Evolutionary conservation across 768 basidiomycete genomes (phyloP).

Genomic region (Paxillus ammoniavirescens): DNA sequence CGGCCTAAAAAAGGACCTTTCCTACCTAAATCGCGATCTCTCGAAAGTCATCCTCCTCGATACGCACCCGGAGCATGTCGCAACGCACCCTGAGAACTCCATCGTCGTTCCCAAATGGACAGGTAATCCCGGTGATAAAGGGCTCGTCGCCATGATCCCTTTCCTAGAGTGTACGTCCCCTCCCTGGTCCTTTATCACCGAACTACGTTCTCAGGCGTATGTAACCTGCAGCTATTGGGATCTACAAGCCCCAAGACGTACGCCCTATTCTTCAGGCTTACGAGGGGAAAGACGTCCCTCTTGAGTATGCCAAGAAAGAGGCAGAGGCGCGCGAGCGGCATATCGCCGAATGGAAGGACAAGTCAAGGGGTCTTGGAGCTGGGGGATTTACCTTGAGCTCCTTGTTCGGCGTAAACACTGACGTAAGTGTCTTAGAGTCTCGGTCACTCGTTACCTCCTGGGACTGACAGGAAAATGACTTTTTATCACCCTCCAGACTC

Average conservation of each 20-base stretch:
- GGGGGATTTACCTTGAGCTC: constrained; percentile 44
- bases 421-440: constrained; percentile 22
- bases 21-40: constrained; percentile 92
- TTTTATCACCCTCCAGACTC: constrained; percentile 6
- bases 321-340: constrained; percentile 75
- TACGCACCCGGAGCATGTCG: constrained; percentile 73
- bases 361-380: constrained; percentile 36
- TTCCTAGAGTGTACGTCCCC: constrained; percentile 84
- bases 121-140: constrained; percentile 71
- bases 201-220: neutral
- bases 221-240: constrained; percentile 70
- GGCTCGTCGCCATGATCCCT: constrained; percentile 89
- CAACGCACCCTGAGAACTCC: constrained; percentile 85
- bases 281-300: constrained; percentile 80
- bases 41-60: constrained; percentile 88
- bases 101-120: constrained; percentile 85
- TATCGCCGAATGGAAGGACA: constrained; percentile 76
- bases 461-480: neutral
- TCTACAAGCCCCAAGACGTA: constrained; percentile 85
- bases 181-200: neutral
- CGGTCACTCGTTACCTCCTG: too few species aligned
- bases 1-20: constrained; percentile 61
- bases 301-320: constrained; percentile 89
- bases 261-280: constrained; percentile 86
- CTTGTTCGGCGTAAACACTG: constrained; percentile 37